phyloP scores from a whole-genome alignment of 1,139 yeast species.

The Sugiyamaella castrensis region DNA sequence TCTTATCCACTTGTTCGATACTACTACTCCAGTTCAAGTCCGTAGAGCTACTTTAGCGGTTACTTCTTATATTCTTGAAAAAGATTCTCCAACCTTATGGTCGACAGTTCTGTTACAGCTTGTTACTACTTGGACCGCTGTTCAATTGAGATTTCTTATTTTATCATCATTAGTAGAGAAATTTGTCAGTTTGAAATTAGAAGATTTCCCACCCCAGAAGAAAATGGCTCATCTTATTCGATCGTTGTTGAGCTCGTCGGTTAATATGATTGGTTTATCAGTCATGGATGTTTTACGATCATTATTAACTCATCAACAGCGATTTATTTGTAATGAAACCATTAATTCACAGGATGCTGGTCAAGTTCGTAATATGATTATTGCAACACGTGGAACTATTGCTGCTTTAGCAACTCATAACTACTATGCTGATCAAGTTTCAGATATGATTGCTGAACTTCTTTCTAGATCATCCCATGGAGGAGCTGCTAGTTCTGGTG shows the following conservation, averaged over 20 bases:
- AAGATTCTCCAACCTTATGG: conserved; percentile 44
- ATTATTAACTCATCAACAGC: conserved; percentile 57
- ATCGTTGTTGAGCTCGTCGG: conserved; percentile 70
- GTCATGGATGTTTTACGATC: conserved; percentile 77
- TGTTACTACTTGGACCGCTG: conserved; percentile 76
- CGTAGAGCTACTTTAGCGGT: conserved; percentile 38
- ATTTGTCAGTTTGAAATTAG: conserved; percentile 31
- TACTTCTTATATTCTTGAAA: conserved; percentile 33
- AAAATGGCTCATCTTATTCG: conserved; percentile 55
- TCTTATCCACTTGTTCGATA: conserved; percentile 40
- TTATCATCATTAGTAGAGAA: conserved; percentile 45
- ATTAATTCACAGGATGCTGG: not conserved
- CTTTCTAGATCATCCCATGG: conserved; percentile 1
- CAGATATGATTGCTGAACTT: conserved; percentile 66
- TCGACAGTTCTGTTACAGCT: conserved; percentile 56
- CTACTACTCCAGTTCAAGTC: conserved; percentile 38
- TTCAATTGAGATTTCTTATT: conserved; percentile 76
- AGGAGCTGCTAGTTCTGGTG: conserved; percentile 6
- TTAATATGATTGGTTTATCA: conserved; percentile 84
- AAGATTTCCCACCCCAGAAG: conserved; percentile 43
- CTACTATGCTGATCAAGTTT: conserved; percentile 74
- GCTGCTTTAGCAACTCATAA: conserved; percentile 66
- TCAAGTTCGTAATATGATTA: conserved; percentile 1
- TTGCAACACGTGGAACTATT: conserved; percentile 42
- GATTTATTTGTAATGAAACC: conserved; percentile 17